phyloP scores from a whole-genome alignment of 176 grass and related monocot genomes.

The Oryza nivara region DNA sequence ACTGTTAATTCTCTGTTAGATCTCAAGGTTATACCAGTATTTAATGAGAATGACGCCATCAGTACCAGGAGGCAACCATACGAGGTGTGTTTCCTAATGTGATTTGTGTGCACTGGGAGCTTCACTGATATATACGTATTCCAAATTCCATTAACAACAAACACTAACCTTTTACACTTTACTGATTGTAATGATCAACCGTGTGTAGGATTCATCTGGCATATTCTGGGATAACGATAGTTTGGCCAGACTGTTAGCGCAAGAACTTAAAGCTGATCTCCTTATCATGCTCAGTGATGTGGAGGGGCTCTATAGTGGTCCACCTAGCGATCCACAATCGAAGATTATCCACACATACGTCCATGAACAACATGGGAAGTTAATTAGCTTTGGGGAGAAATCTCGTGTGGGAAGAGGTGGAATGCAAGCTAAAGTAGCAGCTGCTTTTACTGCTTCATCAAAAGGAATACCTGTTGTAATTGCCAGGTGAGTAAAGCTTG shows the following conservation, averaged over 20 bases:
- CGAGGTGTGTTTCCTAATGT: conserved; percentile 56
- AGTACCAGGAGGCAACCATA: conserved; percentile 86
- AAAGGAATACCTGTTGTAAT: conserved; percentile 89
- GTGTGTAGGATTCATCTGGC: conserved; percentile 82
- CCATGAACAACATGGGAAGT: conserved; percentile 76
- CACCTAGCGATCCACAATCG: conserved; percentile 86
- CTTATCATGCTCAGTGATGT: conserved; percentile 97
- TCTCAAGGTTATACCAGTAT: conserved; percentile 84
- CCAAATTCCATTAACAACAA: not conserved
- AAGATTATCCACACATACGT: conserved; percentile 92
- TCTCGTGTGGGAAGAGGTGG: conserved; percentile 95
- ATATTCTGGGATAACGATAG: conserved; percentile 99
- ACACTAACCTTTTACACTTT: not conserved
- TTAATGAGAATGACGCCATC: conserved; percentile 97
- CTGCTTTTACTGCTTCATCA: conserved; percentile 72
- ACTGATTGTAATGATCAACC: conserved; percentile 30
- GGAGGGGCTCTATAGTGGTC: conserved; percentile 90
- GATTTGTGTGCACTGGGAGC: not conserved
- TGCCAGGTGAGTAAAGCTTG: conserved; percentile 54
- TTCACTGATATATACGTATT: not conserved
- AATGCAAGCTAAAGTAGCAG: conserved; percentile 96
- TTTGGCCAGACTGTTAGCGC: conserved; percentile 79
- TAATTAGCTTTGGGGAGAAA: conserved; percentile 95
- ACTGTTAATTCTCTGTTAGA: conserved; percentile 70
- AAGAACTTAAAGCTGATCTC: conserved; percentile 85